These are phyloP conservation scores for Aspergillus flavus DNA, from an alignment of 2,329 filamentous ascomycete genomes.

Conservation along the genomic window DNA sequence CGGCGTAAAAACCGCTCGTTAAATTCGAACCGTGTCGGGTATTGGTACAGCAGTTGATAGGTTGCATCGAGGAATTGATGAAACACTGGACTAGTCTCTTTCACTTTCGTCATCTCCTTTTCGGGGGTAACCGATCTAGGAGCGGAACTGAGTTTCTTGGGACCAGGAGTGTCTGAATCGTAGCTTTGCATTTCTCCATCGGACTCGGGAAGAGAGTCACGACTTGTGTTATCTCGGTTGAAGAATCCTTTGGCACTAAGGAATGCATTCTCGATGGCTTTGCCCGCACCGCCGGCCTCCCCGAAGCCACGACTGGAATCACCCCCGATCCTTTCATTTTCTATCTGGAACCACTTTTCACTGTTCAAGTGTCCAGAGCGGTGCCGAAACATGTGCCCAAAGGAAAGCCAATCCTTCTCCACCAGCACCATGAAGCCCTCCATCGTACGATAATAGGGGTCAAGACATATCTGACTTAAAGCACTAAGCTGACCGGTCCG, in stretches of 20 bases:
- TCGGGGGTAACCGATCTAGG: constrained; percentile 48
- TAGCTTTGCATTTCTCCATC: constrained; percentile 56
- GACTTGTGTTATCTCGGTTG: constrained; percentile 72
- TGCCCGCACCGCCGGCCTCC: constrained; percentile 54
- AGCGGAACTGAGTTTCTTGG: constrained; percentile 39
- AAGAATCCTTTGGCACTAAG: constrained; percentile 88
- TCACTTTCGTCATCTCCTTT: constrained; percentile 72
- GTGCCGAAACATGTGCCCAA: constrained; percentile 95
- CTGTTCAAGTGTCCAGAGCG: constrained; percentile 85
- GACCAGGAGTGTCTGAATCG: constrained; percentile 47
- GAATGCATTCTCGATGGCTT: constrained; percentile 83
- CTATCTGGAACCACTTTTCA: constrained; percentile 90
- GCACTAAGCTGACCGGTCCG: constrained; percentile 93
- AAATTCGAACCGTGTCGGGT: constrained; percentile 89
- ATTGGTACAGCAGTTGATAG: constrained; percentile 84
- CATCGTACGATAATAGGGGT: constrained; percentile 91
- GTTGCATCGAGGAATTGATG: constrained; percentile 96
- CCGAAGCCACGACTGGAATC: constrained; percentile 43
- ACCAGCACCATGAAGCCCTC: constrained; percentile 93
- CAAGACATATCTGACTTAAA: constrained; percentile 87
- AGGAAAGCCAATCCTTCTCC: constrained; percentile 97
- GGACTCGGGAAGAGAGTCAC: constrained; percentile 65
- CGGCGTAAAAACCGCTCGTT: constrained; percentile 91
- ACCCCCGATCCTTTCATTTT: constrained; percentile 75
- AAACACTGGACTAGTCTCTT: constrained; percentile 93